Percentiles rank a stretch among this genome's conserved stretches.
These are phyloP conservation scores for Cucumis hystrix DNA, from an alignment of 306 rosid species.

Conservation along the genomic window DNA sequence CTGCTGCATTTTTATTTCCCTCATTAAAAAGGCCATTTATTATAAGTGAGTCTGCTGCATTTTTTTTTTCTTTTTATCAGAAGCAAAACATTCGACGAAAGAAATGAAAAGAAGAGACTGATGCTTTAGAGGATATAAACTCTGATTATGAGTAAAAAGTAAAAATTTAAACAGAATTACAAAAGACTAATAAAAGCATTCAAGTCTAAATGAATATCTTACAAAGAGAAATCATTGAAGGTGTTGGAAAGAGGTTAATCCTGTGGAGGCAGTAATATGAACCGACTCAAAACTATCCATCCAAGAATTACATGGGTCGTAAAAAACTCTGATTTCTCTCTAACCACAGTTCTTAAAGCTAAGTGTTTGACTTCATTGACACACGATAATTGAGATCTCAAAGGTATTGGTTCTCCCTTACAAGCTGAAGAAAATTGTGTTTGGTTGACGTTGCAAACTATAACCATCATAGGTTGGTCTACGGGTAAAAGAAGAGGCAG, in stretches of 20 bases:
- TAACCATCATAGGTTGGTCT: too few relatives aligned
- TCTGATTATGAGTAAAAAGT: not conserved
- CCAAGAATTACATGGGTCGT: not conserved
- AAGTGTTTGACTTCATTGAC: too few relatives aligned
- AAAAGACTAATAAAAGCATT: not conserved
- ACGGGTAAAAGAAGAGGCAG: too few relatives aligned
- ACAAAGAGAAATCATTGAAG: not conserved
- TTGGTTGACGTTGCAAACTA: too few relatives aligned
- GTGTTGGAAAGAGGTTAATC: not conserved
- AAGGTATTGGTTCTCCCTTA: too few relatives aligned
- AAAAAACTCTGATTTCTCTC: too few relatives aligned
- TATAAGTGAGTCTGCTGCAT: slow-evolving; percentile 39
- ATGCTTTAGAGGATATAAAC: not conserved
- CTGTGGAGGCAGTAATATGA: not conserved
- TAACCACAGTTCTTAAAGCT: too few relatives aligned
- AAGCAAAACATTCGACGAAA: not conserved
- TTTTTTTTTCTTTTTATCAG: too few relatives aligned
- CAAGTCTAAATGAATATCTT: not conserved
- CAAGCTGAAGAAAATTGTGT: too few relatives aligned
- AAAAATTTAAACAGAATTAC: not conserved
- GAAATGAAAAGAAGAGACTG: not conserved
- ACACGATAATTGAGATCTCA: too few relatives aligned
- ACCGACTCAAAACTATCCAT: not conserved
- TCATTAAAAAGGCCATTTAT: slow-evolving; percentile 65
- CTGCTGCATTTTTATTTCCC: slow-evolving; percentile 58